Evolutionary conservation across 2,329 filamentous ascomycete genomes (phyloP).

Genomic region (Scytalidium lignicola): DNA sequence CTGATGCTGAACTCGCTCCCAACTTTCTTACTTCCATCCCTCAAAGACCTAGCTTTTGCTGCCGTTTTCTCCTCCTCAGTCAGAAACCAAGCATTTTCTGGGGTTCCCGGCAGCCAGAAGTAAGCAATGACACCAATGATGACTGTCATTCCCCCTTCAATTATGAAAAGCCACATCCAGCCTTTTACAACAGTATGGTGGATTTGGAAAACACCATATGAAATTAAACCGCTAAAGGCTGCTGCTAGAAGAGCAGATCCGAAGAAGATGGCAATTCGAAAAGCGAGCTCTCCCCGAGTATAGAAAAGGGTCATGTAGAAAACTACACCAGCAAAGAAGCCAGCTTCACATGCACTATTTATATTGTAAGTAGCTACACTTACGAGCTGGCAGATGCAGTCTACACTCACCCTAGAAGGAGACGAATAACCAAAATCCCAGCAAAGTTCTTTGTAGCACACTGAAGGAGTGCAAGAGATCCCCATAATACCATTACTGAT

Average conservation of each 20-base stretch:
- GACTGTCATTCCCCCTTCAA: constrained; percentile 34
- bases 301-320: constrained; percentile 50
- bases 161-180: constrained; percentile 40
- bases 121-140: constrained; percentile 19
- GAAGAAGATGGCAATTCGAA: constrained; percentile 40
- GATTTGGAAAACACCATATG: constrained; percentile 42
- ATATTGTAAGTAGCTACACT: constrained; percentile 5
- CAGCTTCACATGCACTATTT: constrained; percentile 39
- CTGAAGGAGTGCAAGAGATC: constrained; percentile 37
- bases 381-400: constrained; percentile 1
- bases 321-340: constrained; percentile 49
- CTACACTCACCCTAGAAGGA: constrained; percentile 28
- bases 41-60: constrained; percentile 37
- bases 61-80: constrained; percentile 24
- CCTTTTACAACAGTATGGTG: constrained; percentile 33
- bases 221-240: constrained; percentile 34
- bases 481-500: constrained; percentile 42
- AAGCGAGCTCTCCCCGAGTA: constrained; percentile 33
- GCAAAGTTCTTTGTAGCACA: constrained; percentile 29
- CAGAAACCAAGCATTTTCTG: constrained; percentile 11
- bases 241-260: constrained; percentile 35
- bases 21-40: constrained; percentile 37
- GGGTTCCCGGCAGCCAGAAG: constrained; percentile 6
- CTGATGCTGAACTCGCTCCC: constrained; percentile 33
- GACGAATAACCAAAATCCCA: constrained; percentile 28